Base-by-base conservation (phyloP, 225 moss, liverwort and hornwort species). In the Polytrichum formosum region DNA sequence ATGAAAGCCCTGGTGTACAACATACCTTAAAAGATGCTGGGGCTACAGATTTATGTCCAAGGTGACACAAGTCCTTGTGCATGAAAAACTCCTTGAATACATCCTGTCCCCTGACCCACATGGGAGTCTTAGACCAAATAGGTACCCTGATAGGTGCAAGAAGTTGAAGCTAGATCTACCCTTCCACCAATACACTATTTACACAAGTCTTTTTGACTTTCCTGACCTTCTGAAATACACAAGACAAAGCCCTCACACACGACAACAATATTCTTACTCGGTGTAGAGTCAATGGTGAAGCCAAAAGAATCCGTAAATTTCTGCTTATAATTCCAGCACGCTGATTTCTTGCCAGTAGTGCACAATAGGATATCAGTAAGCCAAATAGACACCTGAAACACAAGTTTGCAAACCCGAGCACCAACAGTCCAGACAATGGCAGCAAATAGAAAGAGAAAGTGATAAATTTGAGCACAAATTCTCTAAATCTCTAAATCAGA, bases 301-400 rank as follows among this genome's bases (percentile, higher is more conserved):
- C 70, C 66, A 88, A 78, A 77, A 82, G 65, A 62, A 54, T 87
- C 56, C 84, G 78, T 54, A 84, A 71, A 60, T 88, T 83, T 66
- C 81, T 88, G 74, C 87, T 82, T 27, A 92, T 81, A 55, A 89
- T 82, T 66, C 94, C 94, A 56, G 87, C 80, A 82, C 80, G 87
- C 93, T 93, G 82, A 72, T 72, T 22, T 55, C 65, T 73, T 75
- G 78, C 75, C 80, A 65, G 75, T 30, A 5, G 67, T 19, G 37
- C 83, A 78, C 33, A 35, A 37, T 20, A 70, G 21, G 65, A 46
- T 13, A 46, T 13, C 13, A 46, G 46, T 46, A 46, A 46, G 46
- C 13, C 46, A 46, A 46, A 46, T 46, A 46, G 16, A 46, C 46
- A 58, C 7, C 21, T n/a, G 10, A 61, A 28, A 55, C 26, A 56